Percentiles rank a stretch among this genome's conserved stretches.
phyloP scores from a whole-genome alignment of 768 basidiomycete genomes.

The Tephrocybe sp. region DNA sequence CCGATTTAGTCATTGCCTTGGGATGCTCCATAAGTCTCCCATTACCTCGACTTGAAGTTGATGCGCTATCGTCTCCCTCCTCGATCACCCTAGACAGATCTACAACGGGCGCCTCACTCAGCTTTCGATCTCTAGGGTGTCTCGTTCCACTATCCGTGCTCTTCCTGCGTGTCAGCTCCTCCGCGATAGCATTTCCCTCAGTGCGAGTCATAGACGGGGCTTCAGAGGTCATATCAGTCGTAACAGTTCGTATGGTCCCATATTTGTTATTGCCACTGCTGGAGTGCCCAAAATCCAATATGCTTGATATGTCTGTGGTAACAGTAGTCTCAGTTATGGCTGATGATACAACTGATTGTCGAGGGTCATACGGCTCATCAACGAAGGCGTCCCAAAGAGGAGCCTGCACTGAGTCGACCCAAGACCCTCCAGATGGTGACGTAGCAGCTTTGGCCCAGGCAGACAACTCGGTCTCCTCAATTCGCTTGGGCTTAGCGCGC shows the following conservation, averaged over 20 bases:
- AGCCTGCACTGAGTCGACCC: constrained; percentile 33
- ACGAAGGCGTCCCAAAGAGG: constrained; percentile 40
- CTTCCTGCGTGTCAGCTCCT: constrained; percentile 44
- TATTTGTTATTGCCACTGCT: constrained; percentile 57
- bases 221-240: constrained; percentile 81
- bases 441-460: constrained; percentile 29
- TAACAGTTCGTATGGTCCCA: constrained; percentile 80
- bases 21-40: constrained; percentile 19
- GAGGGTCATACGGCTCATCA: constrained; percentile 34
- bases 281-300: constrained; percentile 45
- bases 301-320: constrained; percentile 57
- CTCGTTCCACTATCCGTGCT: constrained; percentile 18
- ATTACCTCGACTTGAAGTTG: constrained; percentile 36
- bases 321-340: constrained; percentile 55
- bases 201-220: constrained; percentile 61
- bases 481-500: constrained; percentile 35
- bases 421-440: constrained; percentile 27
- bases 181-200: constrained; percentile 62
- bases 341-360: constrained; percentile 67
- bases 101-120: constrained; percentile 59
- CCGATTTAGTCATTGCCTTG: constrained; percentile 23
- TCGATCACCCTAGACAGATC: constrained; percentile 72
- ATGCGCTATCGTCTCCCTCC: constrained; percentile 63
- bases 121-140: constrained; percentile 52
- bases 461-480: constrained; percentile 30